phyloP scores from a whole-genome alignment of 306 rosid species.

The Psophocarpus tetragonolobus region DNA sequence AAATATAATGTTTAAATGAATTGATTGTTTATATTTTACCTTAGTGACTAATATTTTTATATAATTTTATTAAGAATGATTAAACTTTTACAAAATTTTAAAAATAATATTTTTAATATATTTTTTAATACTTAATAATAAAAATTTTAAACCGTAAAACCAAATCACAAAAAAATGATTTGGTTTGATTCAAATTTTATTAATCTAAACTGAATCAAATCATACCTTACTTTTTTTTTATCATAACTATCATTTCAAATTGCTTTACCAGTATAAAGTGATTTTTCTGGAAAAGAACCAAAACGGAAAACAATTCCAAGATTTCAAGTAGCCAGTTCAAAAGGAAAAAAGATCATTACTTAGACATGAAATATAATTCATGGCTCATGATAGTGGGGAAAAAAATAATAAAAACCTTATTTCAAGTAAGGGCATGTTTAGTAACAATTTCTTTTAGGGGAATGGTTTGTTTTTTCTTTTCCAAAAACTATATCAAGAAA shows the following conservation, averaged over 20 bases:
- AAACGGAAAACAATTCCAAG: not conserved
- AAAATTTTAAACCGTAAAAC: no score
- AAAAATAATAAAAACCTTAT: not conserved
- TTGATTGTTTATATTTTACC: no score
- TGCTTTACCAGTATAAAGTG: constrained; percentile 10
- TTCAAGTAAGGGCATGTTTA: not conserved
- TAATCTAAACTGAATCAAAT: no score
- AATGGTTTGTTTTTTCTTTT: not conserved
- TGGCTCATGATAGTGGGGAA: not conserved
- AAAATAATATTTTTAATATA: no score
- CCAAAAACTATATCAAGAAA: not conserved
- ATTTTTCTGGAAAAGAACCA: not conserved
- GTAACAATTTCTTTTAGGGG: not conserved
- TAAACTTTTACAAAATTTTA: no score
- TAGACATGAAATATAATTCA: not conserved
- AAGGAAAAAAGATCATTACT: not conserved
- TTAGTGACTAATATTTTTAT: no score
- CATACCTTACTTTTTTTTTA: no score
- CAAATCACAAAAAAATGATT: no score
- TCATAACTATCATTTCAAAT: constrained; percentile 25
- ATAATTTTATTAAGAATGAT: no score
- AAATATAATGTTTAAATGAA: no score
- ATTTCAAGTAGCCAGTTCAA: not conserved
- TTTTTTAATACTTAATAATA: no score
- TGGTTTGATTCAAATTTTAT: no score